A percentile compares a stretch with the other conserved stretches of the same genome.
These are phyloP conservation scores for Citeromyces matritensis DNA, from an alignment of 805 yeast species.

Conservation along the genomic window DNA sequence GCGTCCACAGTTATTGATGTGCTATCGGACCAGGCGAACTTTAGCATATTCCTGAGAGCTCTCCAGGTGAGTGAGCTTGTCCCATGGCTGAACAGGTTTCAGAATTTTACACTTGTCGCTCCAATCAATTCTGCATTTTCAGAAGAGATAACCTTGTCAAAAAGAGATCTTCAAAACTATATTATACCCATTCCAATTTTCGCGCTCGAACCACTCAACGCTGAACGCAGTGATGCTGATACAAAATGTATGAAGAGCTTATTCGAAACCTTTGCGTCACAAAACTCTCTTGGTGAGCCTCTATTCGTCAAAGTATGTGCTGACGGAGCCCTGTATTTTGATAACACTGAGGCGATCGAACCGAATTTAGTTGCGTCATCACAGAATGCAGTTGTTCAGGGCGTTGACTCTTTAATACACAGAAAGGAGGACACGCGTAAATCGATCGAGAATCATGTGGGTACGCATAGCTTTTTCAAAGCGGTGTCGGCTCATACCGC, in stretches of 20 bases:
- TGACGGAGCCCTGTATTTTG: slow-evolving; percentile 17
- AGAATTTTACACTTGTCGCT: slow-evolving; percentile 61
- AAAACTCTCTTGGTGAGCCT: too few relatives aligned
- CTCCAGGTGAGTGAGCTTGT: slow-evolving; percentile 50
- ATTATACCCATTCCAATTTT: too few relatives aligned
- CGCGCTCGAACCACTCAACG: too few relatives aligned
- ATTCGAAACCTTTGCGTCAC: too few relatives aligned
- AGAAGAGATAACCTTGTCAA: too few relatives aligned
- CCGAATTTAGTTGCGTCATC: slow-evolving; percentile 42
- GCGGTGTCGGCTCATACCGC: background rate
- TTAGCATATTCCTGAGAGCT: slow-evolving; percentile 43
- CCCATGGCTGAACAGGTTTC: slow-evolving; percentile 41
- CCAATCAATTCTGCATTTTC: slow-evolving; percentile 72
- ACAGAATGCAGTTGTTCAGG: slow-evolving; percentile 55
- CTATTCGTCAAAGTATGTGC: too few relatives aligned
- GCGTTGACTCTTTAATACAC: slow-evolving; percentile 32
- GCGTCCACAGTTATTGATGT: slow-evolving; percentile 45
- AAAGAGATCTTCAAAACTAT: too few relatives aligned
- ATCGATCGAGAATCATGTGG: background rate
- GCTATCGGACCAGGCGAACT: slow-evolving; percentile 53
- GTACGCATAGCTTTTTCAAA: background rate
- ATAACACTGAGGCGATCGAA: slow-evolving; percentile 34
- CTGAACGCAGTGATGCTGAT: too few relatives aligned
- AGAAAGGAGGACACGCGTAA: slow-evolving; percentile 11
- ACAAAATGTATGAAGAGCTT: too few relatives aligned